Evolutionary conservation across 176 grass and related monocot genomes (phyloP).

Genomic region (Phyllostachys edulis): DNA sequence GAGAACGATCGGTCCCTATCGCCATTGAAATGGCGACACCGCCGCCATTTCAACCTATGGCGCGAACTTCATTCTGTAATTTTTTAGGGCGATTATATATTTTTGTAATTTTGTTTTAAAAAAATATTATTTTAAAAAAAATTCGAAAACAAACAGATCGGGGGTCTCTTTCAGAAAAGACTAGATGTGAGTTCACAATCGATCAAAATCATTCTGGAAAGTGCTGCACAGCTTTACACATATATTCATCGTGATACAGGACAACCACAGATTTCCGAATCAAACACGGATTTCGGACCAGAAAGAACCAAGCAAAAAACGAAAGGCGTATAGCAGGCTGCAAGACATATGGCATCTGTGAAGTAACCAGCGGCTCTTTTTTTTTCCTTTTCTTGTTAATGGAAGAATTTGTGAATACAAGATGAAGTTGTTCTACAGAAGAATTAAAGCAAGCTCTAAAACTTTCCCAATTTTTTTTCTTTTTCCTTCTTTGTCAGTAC

Average conservation of each 20-base stretch:
- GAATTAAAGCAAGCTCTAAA: conserved; percentile 5
- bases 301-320: conserved; percentile 37
- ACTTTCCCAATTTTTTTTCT: background rate
- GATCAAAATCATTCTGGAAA: conserved; percentile 26
- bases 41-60: too few species aligned
- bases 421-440: background rate
- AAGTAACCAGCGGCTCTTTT: background rate
- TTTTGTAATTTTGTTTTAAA: too few species aligned
- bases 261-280: conserved; percentile 30
- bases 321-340: background rate
- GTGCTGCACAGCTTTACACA: conserved; percentile 12
- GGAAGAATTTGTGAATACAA: conserved; percentile 12
- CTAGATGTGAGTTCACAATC: conserved; percentile 12
- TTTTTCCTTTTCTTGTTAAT: conserved; percentile 24
- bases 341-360: conserved; percentile 8
- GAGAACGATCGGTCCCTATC: too few species aligned
- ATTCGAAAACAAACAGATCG: conserved; percentile 17
- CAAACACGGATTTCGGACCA: conserved; percentile 24
- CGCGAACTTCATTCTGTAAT: too few species aligned
- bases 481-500: conserved; percentile 32
- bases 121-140: too few species aligned
- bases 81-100: too few species aligned
- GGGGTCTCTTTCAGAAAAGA: conserved; percentile 33
- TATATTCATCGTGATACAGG: background rate
- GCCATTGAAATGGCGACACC: too few species aligned